Evolutionary conservation across 345 rosid genomes (phyloP), one percentile per base, ranked within the genome.

Genomic region (Citrus mangshanensis): DNA sequence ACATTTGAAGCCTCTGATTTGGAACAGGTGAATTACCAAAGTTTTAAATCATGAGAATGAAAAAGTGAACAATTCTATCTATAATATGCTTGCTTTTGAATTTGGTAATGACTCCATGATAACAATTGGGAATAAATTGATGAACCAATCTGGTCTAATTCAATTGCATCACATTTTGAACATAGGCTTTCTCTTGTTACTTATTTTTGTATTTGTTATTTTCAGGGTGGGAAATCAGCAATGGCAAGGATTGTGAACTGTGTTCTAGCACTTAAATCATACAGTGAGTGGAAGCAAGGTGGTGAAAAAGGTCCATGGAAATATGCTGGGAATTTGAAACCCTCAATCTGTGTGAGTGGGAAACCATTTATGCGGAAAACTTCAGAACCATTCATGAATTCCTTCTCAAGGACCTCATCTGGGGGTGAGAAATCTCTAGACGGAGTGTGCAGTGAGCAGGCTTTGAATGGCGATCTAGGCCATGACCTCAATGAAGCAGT

Each of bases 1-100:
- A 87, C 89, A 9, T 93, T 93, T 77, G 98, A 93, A 70, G 98
- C 96, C 61, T 93, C 98, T 81, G 98, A 93, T 92, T 90, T 93
- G 30, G 98, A 93, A 81, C 98, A 93, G 64, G 98, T 92, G 5
- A 46, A 13, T 46, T 46, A 19, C 65, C n/a, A 37, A 9, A 5
- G 13, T 24, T 68, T 68, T 32, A 7, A 35, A 64, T n/a, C 70
- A 22, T 3, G 21, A 71, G 42, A 76, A 71, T 12, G 62, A 70
- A 55, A 58, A 27, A 27, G 30, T 66, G 13, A 61, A 60, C 56
- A 49, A 60, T 49, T 42, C 32, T 56, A 24, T 69, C 18, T 67
- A 16, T 16, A 60, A 28, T 37, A 64, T 74, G 68, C 69, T 40
- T 24, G 16, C 9, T n/a, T 2, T 56, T 73, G 65, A 24, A 51